phyloP scores from a whole-genome alignment of 2,329 filamentous ascomycete species.

The Grosmannia penicillata region DNA sequence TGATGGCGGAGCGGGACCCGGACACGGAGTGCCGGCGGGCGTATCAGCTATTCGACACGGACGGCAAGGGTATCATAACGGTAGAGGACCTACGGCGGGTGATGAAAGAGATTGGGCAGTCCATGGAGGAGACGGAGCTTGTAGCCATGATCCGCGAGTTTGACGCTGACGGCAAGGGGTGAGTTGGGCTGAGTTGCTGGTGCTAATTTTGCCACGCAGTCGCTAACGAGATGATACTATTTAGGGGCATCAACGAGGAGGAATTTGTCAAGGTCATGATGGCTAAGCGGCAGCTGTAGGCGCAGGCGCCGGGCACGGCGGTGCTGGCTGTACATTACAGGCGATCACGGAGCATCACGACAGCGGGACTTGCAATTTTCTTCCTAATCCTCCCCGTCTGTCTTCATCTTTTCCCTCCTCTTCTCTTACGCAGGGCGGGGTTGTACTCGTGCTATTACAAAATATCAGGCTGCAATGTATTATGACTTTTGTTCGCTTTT shows the following conservation, averaged over 20 bases:
- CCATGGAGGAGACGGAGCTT: slow-evolving; percentile 83
- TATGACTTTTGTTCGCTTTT: too few species aligned
- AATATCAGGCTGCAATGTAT: too few species aligned
- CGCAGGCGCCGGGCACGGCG: not conserved
- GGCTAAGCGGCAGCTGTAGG: slow-evolving; percentile 15
- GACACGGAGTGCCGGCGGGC: slow-evolving; percentile 82
- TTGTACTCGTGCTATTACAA: not conserved
- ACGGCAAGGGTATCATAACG: slow-evolving; percentile 81
- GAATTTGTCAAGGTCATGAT: slow-evolving; percentile 54
- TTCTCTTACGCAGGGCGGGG: too few species aligned
- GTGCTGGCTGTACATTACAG: not conserved
- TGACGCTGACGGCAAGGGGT: slow-evolving; percentile 80
- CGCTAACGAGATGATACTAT: not conserved
- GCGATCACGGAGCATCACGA: not conserved
- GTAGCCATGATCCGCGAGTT: slow-evolving; percentile 97
- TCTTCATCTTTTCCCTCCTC: not conserved
- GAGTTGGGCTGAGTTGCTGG: too few species aligned
- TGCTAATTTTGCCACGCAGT: too few species aligned
- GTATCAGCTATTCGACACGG: slow-evolving; percentile 85
- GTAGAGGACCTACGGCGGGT: slow-evolving; percentile 78
- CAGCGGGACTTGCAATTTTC: too few species aligned
- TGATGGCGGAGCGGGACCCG: slow-evolving; percentile 72
- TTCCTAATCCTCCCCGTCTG: too few species aligned
- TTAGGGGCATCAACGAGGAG: slow-evolving; percentile 46
- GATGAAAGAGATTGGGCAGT: slow-evolving; percentile 82